Base-by-base conservation (phyloP, 169 alveolate genomes). In the Fabrea salina region DNA sequence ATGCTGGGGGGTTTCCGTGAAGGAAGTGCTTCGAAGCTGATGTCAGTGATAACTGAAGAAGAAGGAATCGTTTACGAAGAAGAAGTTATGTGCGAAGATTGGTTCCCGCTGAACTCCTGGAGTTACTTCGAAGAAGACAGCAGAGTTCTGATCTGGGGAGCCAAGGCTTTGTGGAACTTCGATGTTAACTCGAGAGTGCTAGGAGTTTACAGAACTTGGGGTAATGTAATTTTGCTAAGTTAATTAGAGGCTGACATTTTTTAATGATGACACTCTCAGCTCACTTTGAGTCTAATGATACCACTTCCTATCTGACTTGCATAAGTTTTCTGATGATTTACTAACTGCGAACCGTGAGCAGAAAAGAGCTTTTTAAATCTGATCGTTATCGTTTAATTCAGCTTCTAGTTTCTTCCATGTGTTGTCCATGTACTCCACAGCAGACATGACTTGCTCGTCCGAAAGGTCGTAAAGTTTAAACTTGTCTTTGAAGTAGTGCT, bases 61-160 rank as follows among this genome's bases (percentile, higher is more conserved):
- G 56, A 47, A 47, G 56, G 56, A 0, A 25, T 47, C 16, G 56
- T 47, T n/a, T n/a, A n/a, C n/a, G 56, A 1, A 47, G 56, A 47
- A n/a, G 16, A n/a, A n/a, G 30, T 47, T 47, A 0, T 11, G n/a
- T 61, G 44, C 25, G 41, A 61, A 30, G 74, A 61, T 35, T 61
- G 39, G 32, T 61, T 61, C 39, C n/a, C 32, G 41, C 11, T 61
- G 25, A 61, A 61, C 50, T 61, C 74, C 13, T 61, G 74, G 54
- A 61, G 74, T 27, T 61, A 61, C 3, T 37, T 61, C 13, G 74
- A 61, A 61, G 74, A 61, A 37, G 74, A 61, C 32, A 37, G 32
- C 13, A 61, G 39, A 35, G 49, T 61, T 3, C 32, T 61, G 4
- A 30, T 61, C 11, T 61, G 74, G 74, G 74, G 74, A 2, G 25